phyloP scores from a whole-genome alignment of 257 asterid species.

The Solanum appendiculatum region DNA sequence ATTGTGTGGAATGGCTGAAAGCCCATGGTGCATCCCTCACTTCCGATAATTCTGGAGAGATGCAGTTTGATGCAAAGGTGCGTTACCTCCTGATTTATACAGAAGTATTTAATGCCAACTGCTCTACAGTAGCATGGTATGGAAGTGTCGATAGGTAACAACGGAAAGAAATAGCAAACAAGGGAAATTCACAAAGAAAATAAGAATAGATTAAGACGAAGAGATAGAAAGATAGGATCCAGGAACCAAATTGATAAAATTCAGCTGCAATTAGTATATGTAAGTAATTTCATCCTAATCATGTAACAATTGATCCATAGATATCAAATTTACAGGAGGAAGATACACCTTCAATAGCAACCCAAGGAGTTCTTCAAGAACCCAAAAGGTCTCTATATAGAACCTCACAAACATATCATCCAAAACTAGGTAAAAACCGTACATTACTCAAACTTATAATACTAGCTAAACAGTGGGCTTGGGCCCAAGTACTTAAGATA shows the following conservation, averaged over 20 bases:
- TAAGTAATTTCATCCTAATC: neutral
- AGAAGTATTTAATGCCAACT: neutral
- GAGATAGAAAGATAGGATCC: neutral
- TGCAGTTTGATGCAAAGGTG: conserved; percentile 81
- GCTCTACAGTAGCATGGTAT: neutral
- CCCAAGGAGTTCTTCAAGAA: neutral
- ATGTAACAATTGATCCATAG: neutral
- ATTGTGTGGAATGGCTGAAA: conserved; percentile 92
- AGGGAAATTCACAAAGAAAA: neutral
- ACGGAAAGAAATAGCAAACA: neutral
- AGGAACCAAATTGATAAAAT: neutral
- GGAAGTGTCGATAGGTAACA: neutral
- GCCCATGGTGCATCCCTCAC: conserved; percentile 88
- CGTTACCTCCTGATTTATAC: neutral
- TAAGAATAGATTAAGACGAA: neutral
- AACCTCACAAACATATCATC: neutral
- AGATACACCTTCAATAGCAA: neutral
- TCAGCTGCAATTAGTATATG: neutral
- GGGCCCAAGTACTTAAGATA: neutral
- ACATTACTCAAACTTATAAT: neutral
- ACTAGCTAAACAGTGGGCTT: neutral
- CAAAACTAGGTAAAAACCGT: neutral
- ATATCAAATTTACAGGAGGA: neutral
- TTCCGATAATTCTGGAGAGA: conserved; percentile 62
- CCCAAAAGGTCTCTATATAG: neutral